A percentile compares a stretch with the other conserved stretches of the same genome.
Evolutionary conservation across 306 rosid species (phyloP).

Genomic region (Mucuna pruriens): DNA sequence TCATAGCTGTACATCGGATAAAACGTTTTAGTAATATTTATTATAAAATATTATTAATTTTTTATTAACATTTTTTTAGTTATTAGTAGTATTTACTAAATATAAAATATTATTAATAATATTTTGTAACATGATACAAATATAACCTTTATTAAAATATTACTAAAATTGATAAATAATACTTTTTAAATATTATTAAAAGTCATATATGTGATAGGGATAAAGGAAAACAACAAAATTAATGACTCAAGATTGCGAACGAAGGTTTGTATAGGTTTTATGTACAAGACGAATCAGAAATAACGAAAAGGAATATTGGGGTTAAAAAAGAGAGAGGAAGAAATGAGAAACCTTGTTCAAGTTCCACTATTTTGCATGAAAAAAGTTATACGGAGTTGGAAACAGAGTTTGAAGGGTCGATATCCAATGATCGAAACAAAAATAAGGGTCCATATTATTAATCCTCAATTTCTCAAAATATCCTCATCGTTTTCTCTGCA

Average conservation of each 20-base stretch:
- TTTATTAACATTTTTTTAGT: too few species aligned
- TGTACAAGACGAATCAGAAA: background rate
- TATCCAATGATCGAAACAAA: background rate
- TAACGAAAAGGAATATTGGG: background rate
- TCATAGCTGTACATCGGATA: too few species aligned
- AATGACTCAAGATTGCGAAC: background rate
- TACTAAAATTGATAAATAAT: too few species aligned
- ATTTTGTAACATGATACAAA: too few species aligned
- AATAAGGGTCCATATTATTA: conserved; percentile 9
- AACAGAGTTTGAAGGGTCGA: conserved; percentile 41
- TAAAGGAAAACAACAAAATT: background rate
- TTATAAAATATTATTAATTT: too few species aligned
- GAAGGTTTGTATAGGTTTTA: background rate
- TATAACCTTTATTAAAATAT: too few species aligned
- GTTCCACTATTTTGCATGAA: background rate
- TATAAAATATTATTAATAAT: too few species aligned
- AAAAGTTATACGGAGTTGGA: conserved; percentile 42
- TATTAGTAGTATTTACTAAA: too few species aligned
- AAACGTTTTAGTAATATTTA: too few species aligned
- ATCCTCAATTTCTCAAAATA: conserved; percentile 31
- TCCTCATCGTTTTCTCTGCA: conserved; percentile 13
- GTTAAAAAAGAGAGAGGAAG: background rate
- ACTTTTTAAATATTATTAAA: too few species aligned
- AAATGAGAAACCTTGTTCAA: background rate
- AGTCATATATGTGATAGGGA: too few species aligned